Evolutionary conservation across 176 grass and related monocot genomes (phyloP).

Genomic region (Dendrocalamus sinicus): DNA sequence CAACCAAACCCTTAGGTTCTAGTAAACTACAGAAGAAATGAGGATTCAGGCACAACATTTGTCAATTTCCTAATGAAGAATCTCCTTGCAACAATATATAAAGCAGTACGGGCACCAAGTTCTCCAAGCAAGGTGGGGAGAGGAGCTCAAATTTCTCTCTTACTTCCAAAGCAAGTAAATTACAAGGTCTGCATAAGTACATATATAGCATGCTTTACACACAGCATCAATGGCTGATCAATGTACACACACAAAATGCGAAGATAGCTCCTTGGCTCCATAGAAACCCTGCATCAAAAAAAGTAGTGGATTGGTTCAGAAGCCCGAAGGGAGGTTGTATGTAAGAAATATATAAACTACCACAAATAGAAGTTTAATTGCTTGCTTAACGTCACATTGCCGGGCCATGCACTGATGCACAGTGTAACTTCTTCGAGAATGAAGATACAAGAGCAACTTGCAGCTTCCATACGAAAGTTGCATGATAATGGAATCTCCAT

Average conservation of each 20-base stretch:
- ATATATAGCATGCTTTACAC: neutral
- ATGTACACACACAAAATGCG: neutral
- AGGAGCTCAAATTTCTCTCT: conserved; percentile 18
- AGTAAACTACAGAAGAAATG: neutral
- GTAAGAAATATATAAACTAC: neutral
- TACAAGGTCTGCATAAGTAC: conserved; percentile 10
- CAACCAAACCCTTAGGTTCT: neutral
- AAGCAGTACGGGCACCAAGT: neutral
- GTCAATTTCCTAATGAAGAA: neutral
- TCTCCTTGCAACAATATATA: neutral
- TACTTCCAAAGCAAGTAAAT: neutral
- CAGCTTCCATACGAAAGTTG: neutral
- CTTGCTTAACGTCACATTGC: neutral
- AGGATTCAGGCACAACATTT: no score
- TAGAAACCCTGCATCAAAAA: neutral
- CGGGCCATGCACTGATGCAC: neutral
- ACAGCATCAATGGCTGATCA: neutral
- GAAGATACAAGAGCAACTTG: neutral
- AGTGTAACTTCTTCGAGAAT: neutral
- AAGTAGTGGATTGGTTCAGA: neutral
- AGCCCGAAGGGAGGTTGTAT: neutral
- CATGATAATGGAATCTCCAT: neutral
- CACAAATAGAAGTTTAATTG: neutral
- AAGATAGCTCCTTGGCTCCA: neutral
- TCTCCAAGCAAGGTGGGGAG: neutral